Base-by-base conservation (phyloP, 768 basidiomycete genomes). In the Auriscalpium vulgare region DNA sequence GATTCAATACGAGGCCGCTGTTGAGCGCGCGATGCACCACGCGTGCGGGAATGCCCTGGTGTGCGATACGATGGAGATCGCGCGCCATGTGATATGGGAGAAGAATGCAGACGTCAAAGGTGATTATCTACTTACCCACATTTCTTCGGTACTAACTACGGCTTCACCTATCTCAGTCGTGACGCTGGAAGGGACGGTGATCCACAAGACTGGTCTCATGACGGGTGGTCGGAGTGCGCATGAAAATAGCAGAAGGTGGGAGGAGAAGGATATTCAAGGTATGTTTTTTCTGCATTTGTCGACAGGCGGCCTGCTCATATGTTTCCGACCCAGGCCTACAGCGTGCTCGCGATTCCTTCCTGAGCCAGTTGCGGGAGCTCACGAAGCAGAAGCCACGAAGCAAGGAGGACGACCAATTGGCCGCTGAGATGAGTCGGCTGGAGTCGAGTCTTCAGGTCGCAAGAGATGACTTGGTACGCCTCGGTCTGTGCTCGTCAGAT, bases 91-190 rank as follows among this genome's bases (percentile, higher is more conserved):
- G 6, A 91, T 88, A 63, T 99, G 93, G 71, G 94, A 95, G 64
- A 94, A 91, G 70, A 87, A 87, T 0, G 92, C 97, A 67, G 95
- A 97, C 62, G 91, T 99, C 43, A 99, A 99, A 78, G 92, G 95
- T 95, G 56, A 37, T 80, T 16, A 35, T 35, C 36, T 17, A 16
- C 9, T 45, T 50, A 35, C 7, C 4, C 17, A 6, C 5, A 21
- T 14, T 16, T 51, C 23, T 11, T 44, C 7, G 36, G 3, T 16
- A 51, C 37, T 54, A 37, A 17, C 11, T 2, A 47, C 35, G 52
- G 6, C n/a, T 46, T 46, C 37, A 44, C 35, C 11, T 6, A 37
- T 53, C 23, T 44, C 56, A 95, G 97, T 95, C 57, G 97, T 99
- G 19, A 97, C 97, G 0, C 75, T 99, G 45, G 95, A 98, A 46